Percentiles rank a stretch among this genome's conserved stretches.
Evolutionary conservation across 2,329 filamentous ascomycete genomes (phyloP).

Genomic region (Cladosporium sp.): DNA sequence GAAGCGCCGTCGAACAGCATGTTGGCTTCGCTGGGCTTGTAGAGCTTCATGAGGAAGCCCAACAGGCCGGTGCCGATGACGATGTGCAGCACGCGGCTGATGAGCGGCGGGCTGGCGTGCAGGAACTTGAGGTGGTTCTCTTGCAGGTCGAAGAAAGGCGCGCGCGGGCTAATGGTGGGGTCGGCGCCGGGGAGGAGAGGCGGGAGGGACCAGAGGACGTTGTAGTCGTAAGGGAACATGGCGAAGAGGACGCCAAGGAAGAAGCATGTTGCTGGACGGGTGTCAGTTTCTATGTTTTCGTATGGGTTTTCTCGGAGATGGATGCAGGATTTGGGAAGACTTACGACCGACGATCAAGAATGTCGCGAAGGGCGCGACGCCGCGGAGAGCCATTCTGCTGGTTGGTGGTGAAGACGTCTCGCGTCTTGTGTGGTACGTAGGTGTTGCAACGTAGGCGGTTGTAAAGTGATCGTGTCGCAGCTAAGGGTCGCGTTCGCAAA

Average conservation of each 20-base stretch:
- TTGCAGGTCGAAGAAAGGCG: conserved; percentile 76
- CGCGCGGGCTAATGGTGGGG: conserved; percentile 39
- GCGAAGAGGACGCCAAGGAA: conserved; percentile 98
- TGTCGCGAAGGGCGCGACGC: conserved; percentile 71
- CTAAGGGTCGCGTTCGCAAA: neutral
- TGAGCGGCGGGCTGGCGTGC: conserved; percentile 86
- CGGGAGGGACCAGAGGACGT: conserved; percentile 75
- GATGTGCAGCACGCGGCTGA: conserved; percentile 91
- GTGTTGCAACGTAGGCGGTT: neutral
- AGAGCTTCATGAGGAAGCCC: conserved; percentile 91
- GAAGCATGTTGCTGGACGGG: conserved; percentile 70
- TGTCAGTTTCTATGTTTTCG: conserved; percentile 15
- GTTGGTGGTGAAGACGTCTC: neutral
- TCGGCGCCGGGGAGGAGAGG: conserved; percentile 43
- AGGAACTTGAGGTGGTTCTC: conserved; percentile 89
- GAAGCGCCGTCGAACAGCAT: conserved; percentile 85
- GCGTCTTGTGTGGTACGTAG: neutral
- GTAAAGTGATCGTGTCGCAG: neutral
- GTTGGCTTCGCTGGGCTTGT: conserved; percentile 89
- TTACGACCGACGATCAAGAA: conserved; percentile 95
- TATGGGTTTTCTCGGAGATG: neutral
- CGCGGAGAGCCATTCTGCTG: conserved; percentile 31
- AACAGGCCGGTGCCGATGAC: conserved; percentile 83
- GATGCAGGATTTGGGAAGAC: conserved; percentile 40
- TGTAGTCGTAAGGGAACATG: conserved; percentile 92